A percentile compares a stretch with the other conserved stretches of the same genome.
Conservation (phyloP, 2,329 filamentous ascomycete species). For the Beauveria sp. region DNA sequence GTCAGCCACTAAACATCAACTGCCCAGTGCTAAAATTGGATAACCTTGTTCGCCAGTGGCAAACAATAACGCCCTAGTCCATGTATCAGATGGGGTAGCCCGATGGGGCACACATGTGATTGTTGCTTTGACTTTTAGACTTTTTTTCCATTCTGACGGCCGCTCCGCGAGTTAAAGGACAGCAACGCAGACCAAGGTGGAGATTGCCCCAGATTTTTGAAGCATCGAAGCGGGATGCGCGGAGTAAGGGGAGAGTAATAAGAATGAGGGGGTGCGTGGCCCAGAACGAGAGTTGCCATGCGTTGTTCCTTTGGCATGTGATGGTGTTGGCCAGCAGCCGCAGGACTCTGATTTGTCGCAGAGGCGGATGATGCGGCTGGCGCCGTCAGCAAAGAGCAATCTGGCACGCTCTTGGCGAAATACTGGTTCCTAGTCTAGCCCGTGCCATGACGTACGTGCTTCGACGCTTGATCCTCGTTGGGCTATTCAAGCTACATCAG, state of each 20-base stretch:
- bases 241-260: background rate
- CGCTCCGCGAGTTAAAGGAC: background rate
- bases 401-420: too few relatives aligned
- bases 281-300: too few relatives aligned
- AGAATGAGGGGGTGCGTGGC: background rate
- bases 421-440: too few relatives aligned
- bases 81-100: background rate
- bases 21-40: background rate
- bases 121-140: background rate
- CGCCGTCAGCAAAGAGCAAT: too few relatives aligned
- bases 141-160: background rate
- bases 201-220: background rate
- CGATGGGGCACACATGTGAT: conserved; percentile 7
- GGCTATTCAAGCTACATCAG: too few relatives aligned
- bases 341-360: too few relatives aligned
- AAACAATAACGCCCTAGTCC: background rate
- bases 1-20: background rate
- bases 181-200: background rate
- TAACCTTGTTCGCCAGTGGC: background rate
- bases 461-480: too few relatives aligned
- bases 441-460: too few relatives aligned
- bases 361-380: too few relatives aligned
- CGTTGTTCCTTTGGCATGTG: too few relatives aligned
- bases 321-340: too few relatives aligned
- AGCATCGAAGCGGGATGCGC: background rate